Base-by-base conservation (phyloP, 2,329 filamentous ascomycete genomes). In the Metarhizium robertsii region DNA sequence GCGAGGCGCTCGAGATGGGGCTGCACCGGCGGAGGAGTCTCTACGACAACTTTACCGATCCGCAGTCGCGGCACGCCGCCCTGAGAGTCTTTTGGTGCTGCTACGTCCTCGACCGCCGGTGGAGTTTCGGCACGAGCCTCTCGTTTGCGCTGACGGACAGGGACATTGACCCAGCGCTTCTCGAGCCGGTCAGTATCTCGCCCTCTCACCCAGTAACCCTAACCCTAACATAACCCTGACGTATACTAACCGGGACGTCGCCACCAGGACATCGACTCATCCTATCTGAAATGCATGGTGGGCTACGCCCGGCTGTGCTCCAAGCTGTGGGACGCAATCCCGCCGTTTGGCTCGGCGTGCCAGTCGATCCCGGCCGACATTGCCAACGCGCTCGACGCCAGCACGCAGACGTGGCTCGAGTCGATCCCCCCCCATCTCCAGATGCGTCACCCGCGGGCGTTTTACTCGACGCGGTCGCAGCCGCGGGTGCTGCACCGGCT, bases 61-160 rank as follows among this genome's bases (percentile, higher is more conserved):
- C 60, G 0, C 57, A 65, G 2, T 59, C 65, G 2, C 67, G 70
- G 0, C 61, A 65, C 1, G 53, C 66, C 2, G 73, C 72, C 0
- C 62, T 67, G 1, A 63, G 69, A 1, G 68, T 79, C 0, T 79
- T 79, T 57, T 80, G 77, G 75, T 76, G 71, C 34, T 74, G 78
- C 18, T 79, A 79, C 54, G 73, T 77, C 0, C 69, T 80, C 0
- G 77, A 79, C 52, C 73, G 76, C 1, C 72, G 77, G 25, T 80
- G 75, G 74, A 78, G 75, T 10, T 77, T 79, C 38, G 76, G 76
- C 2, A 79, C 75, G 0, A 75, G 76, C 13, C 61, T 79, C 20
- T 75, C 76, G 0, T 79, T 78, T 59, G 72, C 72, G 0, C 67
- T 79, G 4, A 68, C 75, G 11, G 76, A 79, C 53, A 69, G 71